These are phyloP conservation scores for Ustilago xerochloae DNA, from an alignment of 1,284 basidiomycete genomes.

Conservation along the genomic window DNA sequence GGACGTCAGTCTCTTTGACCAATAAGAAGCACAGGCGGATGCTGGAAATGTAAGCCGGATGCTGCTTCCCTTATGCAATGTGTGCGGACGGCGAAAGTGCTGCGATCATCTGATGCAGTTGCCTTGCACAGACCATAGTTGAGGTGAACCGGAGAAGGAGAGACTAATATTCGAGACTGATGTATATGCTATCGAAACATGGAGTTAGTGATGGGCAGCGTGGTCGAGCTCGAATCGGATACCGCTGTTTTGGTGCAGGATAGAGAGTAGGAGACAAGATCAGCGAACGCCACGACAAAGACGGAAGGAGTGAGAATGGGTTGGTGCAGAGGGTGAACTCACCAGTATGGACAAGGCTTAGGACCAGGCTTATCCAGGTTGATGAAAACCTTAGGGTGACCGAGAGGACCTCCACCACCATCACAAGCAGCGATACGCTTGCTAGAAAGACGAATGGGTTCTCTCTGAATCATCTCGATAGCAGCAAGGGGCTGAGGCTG, in stretches of 20 bases:
- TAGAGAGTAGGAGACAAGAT: not conserved
- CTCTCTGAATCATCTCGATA: slow-evolving; percentile 86
- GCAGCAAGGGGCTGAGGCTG: slow-evolving; percentile 92
- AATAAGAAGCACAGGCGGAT: no score
- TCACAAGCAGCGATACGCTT: slow-evolving; percentile 89
- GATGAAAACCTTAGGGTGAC: slow-evolving; percentile 96
- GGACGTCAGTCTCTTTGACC: no score
- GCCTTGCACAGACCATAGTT: not conserved
- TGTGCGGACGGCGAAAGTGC: no score
- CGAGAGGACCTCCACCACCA: slow-evolving; percentile 87
- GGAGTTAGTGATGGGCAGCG: slow-evolving; percentile 34
- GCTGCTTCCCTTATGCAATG: no score
- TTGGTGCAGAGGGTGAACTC: no score
- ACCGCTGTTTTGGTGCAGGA: slow-evolving; percentile 35
- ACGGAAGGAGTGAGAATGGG: no score
- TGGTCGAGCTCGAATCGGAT: slow-evolving; percentile 57
- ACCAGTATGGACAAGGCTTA: slow-evolving; percentile 65
- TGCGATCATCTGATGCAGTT: not conserved
- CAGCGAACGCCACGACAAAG: no score
- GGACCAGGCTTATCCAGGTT: slow-evolving; percentile 76
- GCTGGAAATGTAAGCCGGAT: no score
- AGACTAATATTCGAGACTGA: not conserved
- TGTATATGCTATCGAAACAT: not conserved
- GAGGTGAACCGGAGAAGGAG: not conserved
- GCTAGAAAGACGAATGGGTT: slow-evolving; percentile 83